These are phyloP conservation scores for Schwanniomyces etchellsii DNA, from an alignment of 1,139 yeast species.

Conservation along the genomic window DNA sequence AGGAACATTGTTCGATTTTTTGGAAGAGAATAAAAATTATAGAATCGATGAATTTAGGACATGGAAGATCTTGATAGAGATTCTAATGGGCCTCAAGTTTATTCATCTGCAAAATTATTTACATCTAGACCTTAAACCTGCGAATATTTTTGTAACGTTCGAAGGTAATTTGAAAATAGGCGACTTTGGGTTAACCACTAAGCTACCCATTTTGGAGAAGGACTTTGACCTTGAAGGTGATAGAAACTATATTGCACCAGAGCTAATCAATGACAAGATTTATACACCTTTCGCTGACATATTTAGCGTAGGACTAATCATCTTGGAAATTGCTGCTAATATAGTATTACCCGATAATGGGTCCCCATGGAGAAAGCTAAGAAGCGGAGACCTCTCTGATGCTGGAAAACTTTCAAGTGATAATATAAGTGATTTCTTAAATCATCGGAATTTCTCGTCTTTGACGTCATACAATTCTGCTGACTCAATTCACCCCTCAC, in stretches of 20 bases:
- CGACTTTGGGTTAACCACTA: slow-evolving; percentile 61
- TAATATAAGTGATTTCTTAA: slow-evolving; percentile 41
- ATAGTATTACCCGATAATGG: slow-evolving; percentile 95
- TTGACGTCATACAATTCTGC: slow-evolving; percentile 27
- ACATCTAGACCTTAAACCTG: slow-evolving; percentile 91
- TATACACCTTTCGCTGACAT: slow-evolving; percentile 94
- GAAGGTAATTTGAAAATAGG: slow-evolving; percentile 89
- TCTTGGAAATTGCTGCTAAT: slow-evolving; percentile 94
- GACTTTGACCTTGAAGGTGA: slow-evolving; percentile 93
- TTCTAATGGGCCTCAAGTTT: slow-evolving; percentile 70
- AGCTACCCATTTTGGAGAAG: slow-evolving; percentile 49
- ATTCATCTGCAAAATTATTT: slow-evolving; percentile 74
- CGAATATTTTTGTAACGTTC: slow-evolving; percentile 87
- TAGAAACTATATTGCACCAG: slow-evolving; percentile 97
- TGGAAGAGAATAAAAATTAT: slow-evolving; percentile 66
- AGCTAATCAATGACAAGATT: slow-evolving; percentile 72
- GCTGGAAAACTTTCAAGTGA: slow-evolving; percentile 79
- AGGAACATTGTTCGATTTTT: slow-evolving; percentile 78
- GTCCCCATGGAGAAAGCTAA: slow-evolving; percentile 89
- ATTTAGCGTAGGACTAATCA: slow-evolving; percentile 84
- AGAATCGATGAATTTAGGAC: slow-evolving; percentile 95
- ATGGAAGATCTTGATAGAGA: slow-evolving; percentile 90
- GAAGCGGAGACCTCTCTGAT: slow-evolving; percentile 94
- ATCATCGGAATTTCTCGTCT: slow-evolving; percentile 33
- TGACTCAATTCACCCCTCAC: slow-evolving; percentile 3